Conservation (phyloP, 2,329 filamentous ascomycete genomes). For the Camptophora hylomeconis region DNA sequence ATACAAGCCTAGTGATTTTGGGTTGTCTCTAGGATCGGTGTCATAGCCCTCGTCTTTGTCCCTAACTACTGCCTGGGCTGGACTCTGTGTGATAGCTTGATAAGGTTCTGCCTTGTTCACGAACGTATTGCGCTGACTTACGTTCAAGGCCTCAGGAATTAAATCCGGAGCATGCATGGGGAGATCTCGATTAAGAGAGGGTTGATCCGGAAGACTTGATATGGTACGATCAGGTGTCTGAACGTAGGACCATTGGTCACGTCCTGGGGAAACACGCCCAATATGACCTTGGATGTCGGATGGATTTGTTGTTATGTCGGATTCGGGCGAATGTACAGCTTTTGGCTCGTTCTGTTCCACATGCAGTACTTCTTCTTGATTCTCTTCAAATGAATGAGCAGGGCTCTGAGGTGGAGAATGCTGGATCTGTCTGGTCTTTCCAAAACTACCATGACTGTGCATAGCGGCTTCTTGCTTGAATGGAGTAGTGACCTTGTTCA, state of each 20-base stretch:
- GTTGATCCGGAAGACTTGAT: slow-evolving; percentile 15
- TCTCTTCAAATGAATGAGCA: slow-evolving; percentile 31
- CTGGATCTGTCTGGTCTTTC: slow-evolving; percentile 19
- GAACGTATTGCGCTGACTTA: slow-evolving; percentile 26
- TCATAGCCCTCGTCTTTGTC: slow-evolving; percentile 92
- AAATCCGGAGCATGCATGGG: slow-evolving; percentile 31
- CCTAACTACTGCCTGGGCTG: slow-evolving; percentile 44
- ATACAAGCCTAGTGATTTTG: slow-evolving; percentile 11
- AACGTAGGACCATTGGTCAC: slow-evolving; percentile 44
- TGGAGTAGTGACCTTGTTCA: slow-evolving; percentile 22
- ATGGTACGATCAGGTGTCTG: slow-evolving; percentile 45
- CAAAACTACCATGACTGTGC: slow-evolving; percentile 18
- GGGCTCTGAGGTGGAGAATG: slow-evolving; percentile 43
- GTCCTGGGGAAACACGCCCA: slow-evolving; percentile 39
- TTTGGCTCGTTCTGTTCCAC: neutral
- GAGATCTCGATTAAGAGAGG: slow-evolving; percentile 25
- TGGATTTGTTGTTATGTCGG: slow-evolving; percentile 69
- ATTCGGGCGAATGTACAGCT: slow-evolving; percentile 23
- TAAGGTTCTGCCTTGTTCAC: slow-evolving; percentile 23
- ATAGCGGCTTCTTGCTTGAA: slow-evolving; percentile 30
- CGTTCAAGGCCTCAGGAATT: slow-evolving; percentile 15
- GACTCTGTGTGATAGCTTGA: slow-evolving; percentile 25
- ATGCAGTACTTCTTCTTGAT: slow-evolving; percentile 24
- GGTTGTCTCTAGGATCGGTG: slow-evolving; percentile 49
- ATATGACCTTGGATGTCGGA: slow-evolving; percentile 68